Conservation (phyloP, 192 early-diverging fungal genomes). For the Backusella circina region DNA sequence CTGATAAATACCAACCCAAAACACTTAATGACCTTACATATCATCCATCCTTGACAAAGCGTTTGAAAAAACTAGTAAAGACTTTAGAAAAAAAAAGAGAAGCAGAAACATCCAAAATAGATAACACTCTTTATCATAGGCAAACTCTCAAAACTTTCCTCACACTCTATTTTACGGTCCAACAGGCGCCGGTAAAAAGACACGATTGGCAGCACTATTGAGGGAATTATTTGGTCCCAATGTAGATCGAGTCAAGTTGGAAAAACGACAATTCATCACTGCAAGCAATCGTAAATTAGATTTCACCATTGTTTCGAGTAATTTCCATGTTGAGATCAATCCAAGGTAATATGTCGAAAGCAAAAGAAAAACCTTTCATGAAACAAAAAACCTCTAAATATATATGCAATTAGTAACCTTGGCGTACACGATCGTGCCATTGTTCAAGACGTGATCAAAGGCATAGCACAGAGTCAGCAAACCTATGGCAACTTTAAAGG, state of each 20-base stretch:
- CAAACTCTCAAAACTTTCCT: slow-evolving; percentile 79
- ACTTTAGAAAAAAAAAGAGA: not conserved
- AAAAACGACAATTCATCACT: slow-evolving; percentile 80
- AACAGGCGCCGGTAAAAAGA: slow-evolving; percentile 95
- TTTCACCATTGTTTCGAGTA: slow-evolving; percentile 85
- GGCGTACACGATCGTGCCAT: slow-evolving; percentile 90
- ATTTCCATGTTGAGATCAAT: slow-evolving; percentile 95
- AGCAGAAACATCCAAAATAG: not conserved
- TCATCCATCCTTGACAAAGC: slow-evolving; percentile 69
- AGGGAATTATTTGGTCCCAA: slow-evolving; percentile 86
- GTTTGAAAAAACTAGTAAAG: slow-evolving; percentile 74
- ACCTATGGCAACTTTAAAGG: slow-evolving; percentile 88
- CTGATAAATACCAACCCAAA: slow-evolving; percentile 90
- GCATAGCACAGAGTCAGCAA: slow-evolving; percentile 94
- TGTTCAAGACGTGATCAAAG: slow-evolving; percentile 95
- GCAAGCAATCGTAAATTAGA: slow-evolving; percentile 84
- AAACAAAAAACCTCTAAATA: not conserved
- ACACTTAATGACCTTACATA: slow-evolving; percentile 82
- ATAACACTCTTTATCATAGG: slow-evolving; percentile 30
- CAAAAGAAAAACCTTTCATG: not conserved
- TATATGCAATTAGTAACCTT: slow-evolving; percentile 77
- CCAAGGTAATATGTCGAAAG: too few species aligned
- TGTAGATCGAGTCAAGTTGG: slow-evolving; percentile 94
- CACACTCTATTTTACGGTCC: slow-evolving; percentile 96
- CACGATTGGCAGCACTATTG: slow-evolving; percentile 82